Conservation (phyloP, 2,329 filamentous ascomycete species). For the Fusarium subglutinans region DNA sequence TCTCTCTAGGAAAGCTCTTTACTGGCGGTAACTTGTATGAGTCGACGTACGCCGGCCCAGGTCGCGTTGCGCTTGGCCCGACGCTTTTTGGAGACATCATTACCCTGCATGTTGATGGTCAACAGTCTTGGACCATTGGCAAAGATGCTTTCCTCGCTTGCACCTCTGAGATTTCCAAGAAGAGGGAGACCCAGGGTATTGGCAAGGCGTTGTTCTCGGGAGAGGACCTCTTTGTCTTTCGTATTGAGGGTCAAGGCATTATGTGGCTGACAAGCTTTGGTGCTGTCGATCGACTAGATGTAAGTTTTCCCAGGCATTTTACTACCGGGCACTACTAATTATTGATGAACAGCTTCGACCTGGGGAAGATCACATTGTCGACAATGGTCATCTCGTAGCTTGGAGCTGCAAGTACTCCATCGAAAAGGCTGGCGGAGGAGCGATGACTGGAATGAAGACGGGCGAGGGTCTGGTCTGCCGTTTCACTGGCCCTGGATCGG, state of each 20-base stretch:
- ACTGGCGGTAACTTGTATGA: not conserved
- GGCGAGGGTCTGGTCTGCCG: not conserved
- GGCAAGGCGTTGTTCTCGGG: not conserved
- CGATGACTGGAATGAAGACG: not conserved
- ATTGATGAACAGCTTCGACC: not conserved
- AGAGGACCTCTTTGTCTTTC: not conserved
- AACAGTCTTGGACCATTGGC: not conserved
- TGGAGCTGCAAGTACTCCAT: not conserved
- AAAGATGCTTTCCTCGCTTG: not conserved
- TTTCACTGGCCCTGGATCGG: not conserved
- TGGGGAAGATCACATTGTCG: not conserved
- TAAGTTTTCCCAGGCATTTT: not conserved
- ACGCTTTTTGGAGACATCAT: not conserved
- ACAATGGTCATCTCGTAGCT: not conserved
- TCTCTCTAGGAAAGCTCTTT: not conserved
- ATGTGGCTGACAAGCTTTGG: not conserved
- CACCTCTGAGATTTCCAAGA: not conserved
- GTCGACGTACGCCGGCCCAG: not conserved
- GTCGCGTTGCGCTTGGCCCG: not conserved
- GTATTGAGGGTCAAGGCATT: not conserved
- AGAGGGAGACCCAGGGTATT: not conserved
- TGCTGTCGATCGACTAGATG: not conserved
- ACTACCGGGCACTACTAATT: not conserved
- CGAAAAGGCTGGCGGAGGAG: not conserved
- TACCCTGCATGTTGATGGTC: not conserved